Conservation (phyloP, 2,329 filamentous ascomycete genomes). For the Lachnellula subtilissima region DNA sequence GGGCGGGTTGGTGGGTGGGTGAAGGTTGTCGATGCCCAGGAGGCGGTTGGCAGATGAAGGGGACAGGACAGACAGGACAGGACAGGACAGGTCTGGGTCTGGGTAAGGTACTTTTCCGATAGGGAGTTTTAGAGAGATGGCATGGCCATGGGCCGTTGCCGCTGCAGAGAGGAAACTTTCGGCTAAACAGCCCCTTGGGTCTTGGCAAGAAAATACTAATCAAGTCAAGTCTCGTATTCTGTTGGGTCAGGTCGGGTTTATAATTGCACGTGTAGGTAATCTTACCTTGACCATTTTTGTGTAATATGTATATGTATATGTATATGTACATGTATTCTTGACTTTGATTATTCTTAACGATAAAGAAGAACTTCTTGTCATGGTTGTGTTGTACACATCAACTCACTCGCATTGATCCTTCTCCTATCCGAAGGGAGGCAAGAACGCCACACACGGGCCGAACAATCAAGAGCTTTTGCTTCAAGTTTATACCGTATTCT, state of each 20-base stretch:
- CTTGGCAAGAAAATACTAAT: neutral
- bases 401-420: too few relatives aligned
- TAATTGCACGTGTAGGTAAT: neutral
- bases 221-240: neutral
- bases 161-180: neutral
- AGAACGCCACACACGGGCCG: too few relatives aligned
- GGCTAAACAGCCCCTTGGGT: constrained; percentile 11
- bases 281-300: neutral
- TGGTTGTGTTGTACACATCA: too few relatives aligned
- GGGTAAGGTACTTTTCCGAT: constrained; percentile 7
- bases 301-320: neutral
- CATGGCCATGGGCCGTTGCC: neutral
- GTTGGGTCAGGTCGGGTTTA: neutral
- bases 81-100: constrained; percentile 13
- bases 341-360: too few relatives aligned
- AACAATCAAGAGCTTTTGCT: too few relatives aligned
- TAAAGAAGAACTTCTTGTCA: too few relatives aligned
- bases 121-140: constrained; percentile 7
- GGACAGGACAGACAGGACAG: constrained; percentile 2
- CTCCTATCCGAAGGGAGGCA: too few relatives aligned
- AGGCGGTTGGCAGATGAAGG: constrained; percentile 3
- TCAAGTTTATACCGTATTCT: too few relatives aligned
- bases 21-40: constrained; percentile 15
- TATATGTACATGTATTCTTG: too few relatives aligned
- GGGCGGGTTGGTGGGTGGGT: neutral